These are phyloP conservation scores for Rhizophora mangle DNA, from an alignment of 345 rosid genomes.

Conservation along the genomic window DNA sequence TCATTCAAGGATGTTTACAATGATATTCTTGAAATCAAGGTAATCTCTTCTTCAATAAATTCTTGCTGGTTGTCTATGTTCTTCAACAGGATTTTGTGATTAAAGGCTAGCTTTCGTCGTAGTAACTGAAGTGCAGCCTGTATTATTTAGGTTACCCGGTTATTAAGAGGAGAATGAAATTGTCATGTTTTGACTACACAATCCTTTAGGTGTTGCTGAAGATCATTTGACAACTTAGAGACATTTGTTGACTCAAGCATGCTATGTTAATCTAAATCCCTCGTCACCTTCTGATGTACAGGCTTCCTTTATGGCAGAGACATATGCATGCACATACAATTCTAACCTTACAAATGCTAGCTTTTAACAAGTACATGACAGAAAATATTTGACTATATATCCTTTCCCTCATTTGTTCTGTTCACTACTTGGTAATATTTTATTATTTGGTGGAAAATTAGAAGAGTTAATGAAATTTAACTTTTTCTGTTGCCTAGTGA, in stretches of 20 bases:
- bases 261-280: neutral
- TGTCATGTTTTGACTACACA: too few species aligned
- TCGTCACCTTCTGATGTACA: neutral
- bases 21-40: slow-evolving; percentile 77
- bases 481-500: too few species aligned
- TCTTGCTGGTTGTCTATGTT: slow-evolving; percentile 10
- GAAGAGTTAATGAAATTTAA: neutral
- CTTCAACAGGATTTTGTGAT: neutral
- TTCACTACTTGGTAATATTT: neutral
- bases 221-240: too few species aligned
- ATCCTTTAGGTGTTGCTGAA: too few species aligned
- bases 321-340: neutral
- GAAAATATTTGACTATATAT: neutral
- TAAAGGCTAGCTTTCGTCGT: slow-evolving; percentile 7
- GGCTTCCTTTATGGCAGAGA: neutral
- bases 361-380: neutral
- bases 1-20: slow-evolving; percentile 61
- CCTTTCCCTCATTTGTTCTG: neutral
- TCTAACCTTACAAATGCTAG: neutral
- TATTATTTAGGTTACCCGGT: too few species aligned
- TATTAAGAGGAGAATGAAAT: too few species aligned
- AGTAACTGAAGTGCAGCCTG: neutral
- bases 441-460: neutral
- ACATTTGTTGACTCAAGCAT: too few species aligned
- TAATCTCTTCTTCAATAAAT: slow-evolving; percentile 23